A percentile compares a stretch with the other conserved stretches of the same genome.
phyloP scores from a whole-genome alignment of 2,329 filamentous ascomycete species.

The Monosporascus ibericus region DNA sequence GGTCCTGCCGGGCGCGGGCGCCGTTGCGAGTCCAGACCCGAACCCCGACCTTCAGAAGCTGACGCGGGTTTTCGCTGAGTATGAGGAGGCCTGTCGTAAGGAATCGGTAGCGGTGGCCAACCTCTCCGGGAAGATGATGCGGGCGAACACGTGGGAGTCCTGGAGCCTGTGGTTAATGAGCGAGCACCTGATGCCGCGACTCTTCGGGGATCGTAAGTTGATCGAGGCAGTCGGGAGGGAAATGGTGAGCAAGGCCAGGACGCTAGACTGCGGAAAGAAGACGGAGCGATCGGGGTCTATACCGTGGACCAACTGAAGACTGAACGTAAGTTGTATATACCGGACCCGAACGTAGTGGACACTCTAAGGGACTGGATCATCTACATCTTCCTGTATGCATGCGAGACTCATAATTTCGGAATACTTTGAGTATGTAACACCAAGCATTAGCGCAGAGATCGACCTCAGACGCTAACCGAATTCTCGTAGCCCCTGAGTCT shows the following conservation, averaged over 20 bases:
- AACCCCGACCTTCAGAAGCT: background rate
- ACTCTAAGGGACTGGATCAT: too few relatives aligned
- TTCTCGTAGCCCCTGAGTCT: too few relatives aligned
- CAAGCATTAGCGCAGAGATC: too few relatives aligned
- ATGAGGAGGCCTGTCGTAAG: background rate
- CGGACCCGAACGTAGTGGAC: too few relatives aligned
- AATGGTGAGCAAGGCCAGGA: background rate
- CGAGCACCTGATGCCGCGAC: background rate
- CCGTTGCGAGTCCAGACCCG: background rate
- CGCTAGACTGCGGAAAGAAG: background rate
- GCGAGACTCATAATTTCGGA: too few relatives aligned
- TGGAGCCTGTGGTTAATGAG: background rate
- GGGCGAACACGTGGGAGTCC: background rate
- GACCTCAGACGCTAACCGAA: too few relatives aligned
- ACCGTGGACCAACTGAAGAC: background rate
- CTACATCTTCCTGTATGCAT: too few relatives aligned
- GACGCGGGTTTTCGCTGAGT: background rate
- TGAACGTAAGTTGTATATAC: too few relatives aligned
- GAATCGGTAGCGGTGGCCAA: background rate
- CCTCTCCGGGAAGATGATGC: background rate
- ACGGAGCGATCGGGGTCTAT: background rate
- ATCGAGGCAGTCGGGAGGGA: background rate
- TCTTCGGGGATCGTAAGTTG: background rate
- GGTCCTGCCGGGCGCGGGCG: background rate
- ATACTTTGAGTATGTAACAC: too few relatives aligned